Evolutionary conservation across 1,139 yeast species (phyloP).

Genomic region (Yamadazyma conglobata): DNA sequence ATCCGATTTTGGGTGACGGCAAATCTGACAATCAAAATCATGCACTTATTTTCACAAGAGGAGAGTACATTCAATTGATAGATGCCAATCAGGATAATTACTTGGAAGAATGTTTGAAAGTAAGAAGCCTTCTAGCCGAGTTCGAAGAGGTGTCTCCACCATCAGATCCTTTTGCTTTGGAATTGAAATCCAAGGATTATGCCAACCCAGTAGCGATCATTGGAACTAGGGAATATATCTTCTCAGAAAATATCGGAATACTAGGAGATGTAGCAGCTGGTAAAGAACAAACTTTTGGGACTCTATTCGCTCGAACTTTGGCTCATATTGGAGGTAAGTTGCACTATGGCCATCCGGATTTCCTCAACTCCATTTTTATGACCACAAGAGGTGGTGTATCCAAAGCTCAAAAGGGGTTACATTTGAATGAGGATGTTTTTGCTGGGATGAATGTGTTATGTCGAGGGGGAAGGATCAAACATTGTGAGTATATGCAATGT

Average conservation of each 20-base stretch:
- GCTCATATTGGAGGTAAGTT: constrained; percentile 55
- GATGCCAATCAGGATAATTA: constrained; percentile 60
- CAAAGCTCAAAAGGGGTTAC: constrained; percentile 53
- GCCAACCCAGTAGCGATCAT: constrained; percentile 50
- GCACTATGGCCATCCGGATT: constrained; percentile 58
- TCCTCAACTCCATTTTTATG: constrained; percentile 48
- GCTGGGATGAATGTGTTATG: constrained; percentile 54
- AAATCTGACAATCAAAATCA: constrained; percentile 57
- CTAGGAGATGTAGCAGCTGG: constrained; percentile 58
- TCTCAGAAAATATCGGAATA: constrained; percentile 52
- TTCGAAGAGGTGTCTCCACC: constrained; percentile 43
- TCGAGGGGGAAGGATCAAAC: constrained; percentile 54
- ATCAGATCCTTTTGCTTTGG: constrained; percentile 31
- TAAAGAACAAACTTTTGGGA: constrained; percentile 56
- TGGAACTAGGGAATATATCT: constrained; percentile 54
- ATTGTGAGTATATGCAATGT: constrained; percentile 56
- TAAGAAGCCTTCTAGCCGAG: constrained; percentile 48
- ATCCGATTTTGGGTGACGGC: constrained; percentile 56
- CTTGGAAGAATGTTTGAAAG: constrained; percentile 52
- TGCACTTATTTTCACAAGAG: constrained; percentile 47
- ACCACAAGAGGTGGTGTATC: constrained; percentile 56
- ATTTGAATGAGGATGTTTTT: constrained; percentile 53
- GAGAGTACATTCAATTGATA: constrained; percentile 51
- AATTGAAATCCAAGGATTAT: constrained; percentile 20
- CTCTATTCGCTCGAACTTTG: constrained; percentile 51